Evolutionary conservation across 495 filamentous ascomycete genomes (phyloP).

Genomic region (Ramalina intermedia): DNA sequence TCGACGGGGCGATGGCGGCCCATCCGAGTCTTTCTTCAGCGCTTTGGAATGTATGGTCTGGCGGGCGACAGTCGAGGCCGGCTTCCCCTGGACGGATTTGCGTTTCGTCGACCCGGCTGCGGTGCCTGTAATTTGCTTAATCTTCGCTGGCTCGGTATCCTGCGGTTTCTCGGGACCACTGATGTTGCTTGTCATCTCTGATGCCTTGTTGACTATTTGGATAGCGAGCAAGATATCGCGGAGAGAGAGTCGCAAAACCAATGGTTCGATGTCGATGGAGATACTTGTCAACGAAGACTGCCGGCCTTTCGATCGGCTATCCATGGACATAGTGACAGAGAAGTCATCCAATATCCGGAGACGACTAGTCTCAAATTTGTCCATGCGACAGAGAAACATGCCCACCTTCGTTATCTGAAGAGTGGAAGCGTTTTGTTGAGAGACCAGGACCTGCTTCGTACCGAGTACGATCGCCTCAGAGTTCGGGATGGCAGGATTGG

Average conservation of each 20-base stretch:
- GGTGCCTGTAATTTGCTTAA: constrained; percentile 46
- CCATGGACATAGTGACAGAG: constrained; percentile 76
- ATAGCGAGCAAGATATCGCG: constrained; percentile 88
- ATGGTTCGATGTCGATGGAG: constrained; percentile 72
- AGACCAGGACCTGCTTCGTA: constrained; percentile 83
- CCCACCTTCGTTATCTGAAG: constrained; percentile 84
- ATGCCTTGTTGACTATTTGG: constrained; percentile 86
- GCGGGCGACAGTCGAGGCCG: constrained; percentile 42
- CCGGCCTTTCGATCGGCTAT: constrained; percentile 54
- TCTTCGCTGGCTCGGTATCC: constrained; percentile 43
- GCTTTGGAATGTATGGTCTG: constrained; percentile 29
- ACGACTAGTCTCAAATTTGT: constrained; percentile 74
- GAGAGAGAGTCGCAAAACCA: constrained; percentile 83
- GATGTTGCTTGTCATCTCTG: constrained; percentile 55
- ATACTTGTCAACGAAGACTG: constrained; percentile 61
- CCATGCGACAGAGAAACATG: constrained; percentile 98
- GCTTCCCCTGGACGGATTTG: constrained; percentile 50
- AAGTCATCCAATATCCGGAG: constrained; percentile 93
- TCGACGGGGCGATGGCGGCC: constrained; percentile 6
- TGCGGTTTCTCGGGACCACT: constrained; percentile 27
- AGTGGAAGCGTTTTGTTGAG: constrained; percentile 86
- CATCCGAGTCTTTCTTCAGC: constrained; percentile 16
- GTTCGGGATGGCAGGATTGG: constrained; percentile 74
- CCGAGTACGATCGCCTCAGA: constrained; percentile 93
- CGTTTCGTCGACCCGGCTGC: constrained; percentile 34